Evolutionary conservation across 306 rosid genomes (phyloP).

Genomic region (Sesbania bispinosa): DNA sequence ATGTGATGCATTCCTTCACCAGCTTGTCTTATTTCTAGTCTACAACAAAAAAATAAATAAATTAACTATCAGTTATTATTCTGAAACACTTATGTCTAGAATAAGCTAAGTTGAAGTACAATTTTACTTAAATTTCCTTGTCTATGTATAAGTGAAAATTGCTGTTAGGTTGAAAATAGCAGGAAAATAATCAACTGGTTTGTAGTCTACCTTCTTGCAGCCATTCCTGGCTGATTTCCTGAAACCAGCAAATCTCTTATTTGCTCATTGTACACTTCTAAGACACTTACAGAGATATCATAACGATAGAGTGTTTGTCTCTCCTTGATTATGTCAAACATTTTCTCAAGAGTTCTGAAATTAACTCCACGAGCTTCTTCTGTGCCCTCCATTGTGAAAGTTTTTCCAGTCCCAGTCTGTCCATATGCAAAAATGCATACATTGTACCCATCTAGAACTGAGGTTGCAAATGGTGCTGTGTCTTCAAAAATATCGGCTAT

Average conservation of each 20-base stretch:
- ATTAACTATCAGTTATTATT: conserved; percentile 16
- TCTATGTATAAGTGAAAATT: background rate
- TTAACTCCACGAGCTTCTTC: conserved; percentile 90
- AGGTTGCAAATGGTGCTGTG: conserved; percentile 76
- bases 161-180: conserved; percentile 9
- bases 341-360: conserved; percentile 85
- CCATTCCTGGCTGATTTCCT: conserved; percentile 63
- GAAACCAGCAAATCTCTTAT: conserved; percentile 81
- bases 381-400: conserved; percentile 96
- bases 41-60: conserved; percentile 34
- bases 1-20: conserved; percentile 90
- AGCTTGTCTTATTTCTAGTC: conserved; percentile 85
- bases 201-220: conserved; percentile 60
- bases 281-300: conserved; percentile 78
- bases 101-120: background rate
- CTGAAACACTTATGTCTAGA: background rate
- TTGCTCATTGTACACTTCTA: conserved; percentile 98
- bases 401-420: conserved; percentile 95
- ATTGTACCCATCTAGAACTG: conserved; percentile 91
- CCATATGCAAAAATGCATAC: conserved; percentile 97
- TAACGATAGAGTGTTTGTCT: conserved; percentile 55
- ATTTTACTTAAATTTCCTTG: conserved; percentile 6
- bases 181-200: background rate
- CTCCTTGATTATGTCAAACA: conserved; percentile 62
- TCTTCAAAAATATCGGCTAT: conserved; percentile 79